Conservation (phyloP, 495 filamentous ascomycete species). For the Chaetomium cochliodes region DNA sequence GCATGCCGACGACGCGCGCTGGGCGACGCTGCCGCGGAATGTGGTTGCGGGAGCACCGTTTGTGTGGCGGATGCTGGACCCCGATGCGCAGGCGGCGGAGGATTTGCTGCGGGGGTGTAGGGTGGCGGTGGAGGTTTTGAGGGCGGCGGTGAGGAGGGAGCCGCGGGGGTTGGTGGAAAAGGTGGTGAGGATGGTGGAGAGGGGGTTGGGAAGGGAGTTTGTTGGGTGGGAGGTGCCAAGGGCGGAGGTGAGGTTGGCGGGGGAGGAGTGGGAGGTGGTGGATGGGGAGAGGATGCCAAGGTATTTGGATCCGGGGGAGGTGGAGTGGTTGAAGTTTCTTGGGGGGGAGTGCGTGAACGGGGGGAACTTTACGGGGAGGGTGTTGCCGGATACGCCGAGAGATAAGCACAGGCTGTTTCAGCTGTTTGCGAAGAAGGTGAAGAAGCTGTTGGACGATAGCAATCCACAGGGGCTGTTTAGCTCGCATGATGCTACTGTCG, state of each 20-base stretch:
- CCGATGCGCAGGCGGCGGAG: constrained; percentile 11
- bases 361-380: constrained; percentile 21
- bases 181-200: not conserved
- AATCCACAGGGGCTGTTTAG: constrained; percentile 27
- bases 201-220: constrained; percentile 4
- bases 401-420: constrained; percentile 30
- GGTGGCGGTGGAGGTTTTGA: constrained; percentile 18
- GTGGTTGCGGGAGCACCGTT: constrained; percentile 23
- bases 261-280: constrained; percentile 16
- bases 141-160: not conserved
- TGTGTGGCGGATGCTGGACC: constrained; percentile 21
- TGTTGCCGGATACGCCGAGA: constrained; percentile 15
- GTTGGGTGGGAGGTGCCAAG: not conserved
- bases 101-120: constrained; percentile 21
- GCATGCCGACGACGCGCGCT: not conserved
- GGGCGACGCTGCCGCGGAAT: constrained; percentile 25
- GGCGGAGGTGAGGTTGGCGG: constrained; percentile 9
- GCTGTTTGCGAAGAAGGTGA: constrained; percentile 33
- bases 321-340: constrained; percentile 31
- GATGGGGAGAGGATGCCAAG: constrained; percentile 7
- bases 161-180: constrained; percentile 17
- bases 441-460: constrained; percentile 32
- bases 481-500: constrained; percentile 12
- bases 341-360: constrained; percentile 22
- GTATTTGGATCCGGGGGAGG: constrained; percentile 18